Percentiles rank a stretch among this genome's conserved stretches.
Evolutionary conservation across 371 early-diverging fungal genomes (phyloP).

Genomic region (Furculomyces boomerangus): DNA sequence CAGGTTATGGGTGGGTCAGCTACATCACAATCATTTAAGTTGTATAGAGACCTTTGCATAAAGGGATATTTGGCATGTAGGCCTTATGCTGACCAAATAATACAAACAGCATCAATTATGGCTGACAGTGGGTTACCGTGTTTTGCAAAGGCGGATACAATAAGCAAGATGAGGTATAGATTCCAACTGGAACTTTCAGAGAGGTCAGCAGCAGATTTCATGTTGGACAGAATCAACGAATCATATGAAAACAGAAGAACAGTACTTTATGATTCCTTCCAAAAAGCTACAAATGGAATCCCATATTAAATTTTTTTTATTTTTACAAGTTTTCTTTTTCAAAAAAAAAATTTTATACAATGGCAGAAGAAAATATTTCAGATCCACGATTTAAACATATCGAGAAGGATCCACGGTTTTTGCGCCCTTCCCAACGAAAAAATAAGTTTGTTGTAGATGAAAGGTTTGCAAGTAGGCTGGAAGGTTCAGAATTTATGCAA

Average conservation of each 20-base stretch:
- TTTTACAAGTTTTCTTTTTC: too few species aligned
- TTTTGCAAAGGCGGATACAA: conserved; percentile 29
- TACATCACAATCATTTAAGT: conserved; percentile 65
- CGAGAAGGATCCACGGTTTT: conserved; percentile 77
- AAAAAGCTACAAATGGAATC: conserved; percentile 76
- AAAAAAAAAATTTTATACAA: too few species aligned
- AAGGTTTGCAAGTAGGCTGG: conserved; percentile 39
- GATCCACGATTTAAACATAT: conserved; percentile 74
- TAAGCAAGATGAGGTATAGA: conserved; percentile 66
- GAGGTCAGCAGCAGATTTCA: conserved; percentile 83
- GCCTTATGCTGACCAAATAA: conserved; percentile 85
- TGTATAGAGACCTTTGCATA: conserved; percentile 80
- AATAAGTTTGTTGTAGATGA: conserved; percentile 76
- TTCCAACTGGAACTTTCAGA: conserved; percentile 88
- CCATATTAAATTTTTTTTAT: conserved; percentile 19
- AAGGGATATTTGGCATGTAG: conserved; percentile 82
- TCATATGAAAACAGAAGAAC: conserved; percentile 82
- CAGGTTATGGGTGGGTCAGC: conserved; percentile 86
- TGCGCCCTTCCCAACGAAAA: conserved; percentile 55
- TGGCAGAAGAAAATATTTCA: not conserved
- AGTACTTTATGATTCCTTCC: conserved; percentile 70
- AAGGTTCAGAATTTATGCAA: conserved; percentile 1
- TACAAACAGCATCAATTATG: conserved; percentile 82
- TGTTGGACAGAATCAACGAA: conserved; percentile 73
- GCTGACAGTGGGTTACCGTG: conserved; percentile 93